These are phyloP conservation scores for Wickerhamomyces sydowiorum DNA, from an alignment of 805 yeast species.

Conservation along the genomic window DNA sequence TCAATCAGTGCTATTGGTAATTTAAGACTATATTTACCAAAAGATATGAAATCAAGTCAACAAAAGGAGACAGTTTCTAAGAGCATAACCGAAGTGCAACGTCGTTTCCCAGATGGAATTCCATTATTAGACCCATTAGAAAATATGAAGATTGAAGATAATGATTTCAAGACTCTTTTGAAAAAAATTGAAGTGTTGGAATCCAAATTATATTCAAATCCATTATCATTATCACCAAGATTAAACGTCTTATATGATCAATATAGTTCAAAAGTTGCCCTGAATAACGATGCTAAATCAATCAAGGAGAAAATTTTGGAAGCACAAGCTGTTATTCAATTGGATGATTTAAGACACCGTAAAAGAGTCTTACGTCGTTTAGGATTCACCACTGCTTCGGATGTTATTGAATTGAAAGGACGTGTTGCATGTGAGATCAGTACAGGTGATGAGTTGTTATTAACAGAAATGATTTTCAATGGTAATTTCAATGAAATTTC, in stretches of 20 bases:
- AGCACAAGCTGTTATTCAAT: slow-evolving; percentile 86
- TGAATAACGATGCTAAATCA: slow-evolving; percentile 52
- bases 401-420: slow-evolving; percentile 93
- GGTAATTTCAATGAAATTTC: slow-evolving; percentile 88
- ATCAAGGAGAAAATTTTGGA: slow-evolving; percentile 64
- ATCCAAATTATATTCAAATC: slow-evolving; percentile 63
- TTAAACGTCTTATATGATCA: slow-evolving; percentile 57
- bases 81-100: slow-evolving; percentile 72
- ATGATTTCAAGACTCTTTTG: slow-evolving; percentile 63
- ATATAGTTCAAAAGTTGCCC: slow-evolving; percentile 58
- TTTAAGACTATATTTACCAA: slow-evolving; percentile 75
- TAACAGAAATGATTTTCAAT: slow-evolving; percentile 91
- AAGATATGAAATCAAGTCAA: slow-evolving; percentile 58
- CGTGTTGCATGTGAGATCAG: slow-evolving; percentile 96
- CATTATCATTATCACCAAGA: slow-evolving; percentile 56
- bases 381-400: slow-evolving; percentile 82
- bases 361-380: slow-evolving; percentile 89
- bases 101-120: slow-evolving; percentile 84
- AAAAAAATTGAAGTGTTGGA: slow-evolving; percentile 82
- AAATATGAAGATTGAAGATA: slow-evolving; percentile 88
- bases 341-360: slow-evolving; percentile 90
- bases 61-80: slow-evolving; percentile 58
- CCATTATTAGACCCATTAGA: slow-evolving; percentile 89
- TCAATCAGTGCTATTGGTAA: slow-evolving; percentile 74
- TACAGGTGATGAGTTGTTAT: slow-evolving; percentile 75